Evolutionary conservation across 2,329 filamentous ascomycete genomes (phyloP), one percentile per base, ranked within the genome.

Genomic region (Pestalotiopsis sp.): DNA sequence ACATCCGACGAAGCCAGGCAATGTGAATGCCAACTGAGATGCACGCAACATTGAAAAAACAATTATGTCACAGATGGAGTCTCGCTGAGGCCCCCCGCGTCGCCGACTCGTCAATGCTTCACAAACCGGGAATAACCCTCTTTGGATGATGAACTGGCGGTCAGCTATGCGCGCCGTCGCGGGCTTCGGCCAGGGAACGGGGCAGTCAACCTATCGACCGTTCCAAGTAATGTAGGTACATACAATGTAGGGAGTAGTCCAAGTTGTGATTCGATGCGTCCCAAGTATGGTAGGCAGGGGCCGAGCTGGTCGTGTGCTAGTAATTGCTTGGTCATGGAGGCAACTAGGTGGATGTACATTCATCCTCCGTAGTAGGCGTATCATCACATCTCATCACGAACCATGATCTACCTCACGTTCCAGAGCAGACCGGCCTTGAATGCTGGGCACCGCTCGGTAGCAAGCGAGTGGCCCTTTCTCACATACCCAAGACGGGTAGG

Each of bases 101-200:
- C 12, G 25, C 12, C 55, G 27, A 63, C 11, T 69, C 64, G 71
- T 72, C 71, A 68, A 72, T 74, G 71, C 74, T 74, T 69, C 71
- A 72, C 71, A 72, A 72, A 70, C 73, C 71, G 74, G 75, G 74
- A 76, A 73, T 70, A 72, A 65, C 68, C 69, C 31, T 64, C 72
- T 74, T 70, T 73, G 74, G 72, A 70, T 76, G 78, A 80, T 80
- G 81, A 85, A 85, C 81, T 85, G 82, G 83, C 83, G 83, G 83
- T 85, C 83, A 85, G 77, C 74, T 77, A 76, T 78, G 76, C 77
- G 77, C 71, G 58, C 39, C 57, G 20, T 49, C 17, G 38, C 31
- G 31, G 36, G 20, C 25, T 63, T 66, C 31, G 71, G 72, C 71
- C 69, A 73, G 64, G 67, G 72, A 72, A 72, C 69, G 73, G 64